These are phyloP conservation scores for Dactylonectria estremocensis DNA, from an alignment of 2,329 filamentous ascomycete species.

Conservation along the genomic window DNA sequence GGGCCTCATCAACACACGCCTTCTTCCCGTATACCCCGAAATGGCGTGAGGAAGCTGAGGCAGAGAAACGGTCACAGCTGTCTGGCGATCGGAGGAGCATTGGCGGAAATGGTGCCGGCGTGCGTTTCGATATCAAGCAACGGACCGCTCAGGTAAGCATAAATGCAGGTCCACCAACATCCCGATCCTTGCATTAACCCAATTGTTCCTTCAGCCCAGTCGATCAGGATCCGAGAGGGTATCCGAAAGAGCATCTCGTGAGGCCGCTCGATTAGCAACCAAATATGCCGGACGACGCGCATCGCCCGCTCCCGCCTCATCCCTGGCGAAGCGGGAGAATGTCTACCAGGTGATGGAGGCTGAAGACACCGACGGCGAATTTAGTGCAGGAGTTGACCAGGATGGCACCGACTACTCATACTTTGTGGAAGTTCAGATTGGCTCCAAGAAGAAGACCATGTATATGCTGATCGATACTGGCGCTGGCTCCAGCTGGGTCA, in stretches of 20 bases:
- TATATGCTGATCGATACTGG: constrained; percentile 78
- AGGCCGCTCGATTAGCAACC: constrained; percentile 55
- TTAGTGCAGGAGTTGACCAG: constrained; percentile 72
- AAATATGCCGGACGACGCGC: constrained; percentile 55
- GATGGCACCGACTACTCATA: constrained; percentile 78
- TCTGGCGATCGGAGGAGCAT: constrained; percentile 42
- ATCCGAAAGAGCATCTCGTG: constrained; percentile 55
- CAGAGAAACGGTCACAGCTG: constrained; percentile 36
- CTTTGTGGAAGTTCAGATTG: constrained; percentile 71
- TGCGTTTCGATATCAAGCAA: constrained; percentile 61
- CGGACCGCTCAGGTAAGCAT: constrained; percentile 53
- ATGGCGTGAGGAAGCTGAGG: constrained; percentile 52
- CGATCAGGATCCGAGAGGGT: constrained; percentile 53
- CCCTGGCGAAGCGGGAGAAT: constrained; percentile 59
- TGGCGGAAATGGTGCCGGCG: constrained; percentile 36
- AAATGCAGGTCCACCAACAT: constrained; percentile 19
- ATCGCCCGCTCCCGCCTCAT: constrained; percentile 26
- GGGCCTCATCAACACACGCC: constrained; percentile 61
- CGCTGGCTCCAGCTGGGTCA: constrained; percentile 86
- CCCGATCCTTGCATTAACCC: constrained; percentile 32
- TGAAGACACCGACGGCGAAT: constrained; percentile 59
- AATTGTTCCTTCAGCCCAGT: constrained; percentile 48
- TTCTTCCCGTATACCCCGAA: constrained; percentile 63
- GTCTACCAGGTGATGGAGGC: constrained; percentile 65
- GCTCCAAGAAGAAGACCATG: constrained; percentile 67